Evolutionary conservation across 768 basidiomycete species (phyloP).

Genomic region (Gymnopilus junonius): DNA sequence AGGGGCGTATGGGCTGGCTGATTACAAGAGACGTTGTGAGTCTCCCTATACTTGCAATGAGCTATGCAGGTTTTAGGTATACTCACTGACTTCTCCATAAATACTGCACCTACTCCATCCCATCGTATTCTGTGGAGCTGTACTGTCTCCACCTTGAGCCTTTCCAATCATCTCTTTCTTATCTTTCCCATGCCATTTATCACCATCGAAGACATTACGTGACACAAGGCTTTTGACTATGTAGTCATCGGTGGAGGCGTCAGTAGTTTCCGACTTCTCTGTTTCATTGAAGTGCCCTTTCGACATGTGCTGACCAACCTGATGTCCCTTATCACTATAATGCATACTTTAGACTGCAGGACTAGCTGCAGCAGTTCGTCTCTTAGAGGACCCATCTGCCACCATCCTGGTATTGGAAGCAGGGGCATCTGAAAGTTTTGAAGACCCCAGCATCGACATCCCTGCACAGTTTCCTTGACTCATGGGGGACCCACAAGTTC

Average conservation of each 20-base stretch:
- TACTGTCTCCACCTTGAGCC: too few species aligned
- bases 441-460: background rate
- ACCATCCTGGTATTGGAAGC: background rate
- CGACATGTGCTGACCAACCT: too few species aligned
- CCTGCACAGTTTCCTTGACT: background rate
- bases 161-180: background rate
- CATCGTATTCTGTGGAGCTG: too few species aligned
- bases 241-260: constrained; percentile 10
- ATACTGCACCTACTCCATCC: constrained; percentile 7
- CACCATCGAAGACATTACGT: background rate
- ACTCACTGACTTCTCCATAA: too few species aligned
- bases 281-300: background rate
- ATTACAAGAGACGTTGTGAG: constrained; percentile 30
- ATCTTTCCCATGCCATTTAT: constrained; percentile 1
- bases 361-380: background rate
- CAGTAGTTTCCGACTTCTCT: background rate
- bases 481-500: background rate
- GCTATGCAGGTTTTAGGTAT: too few species aligned
- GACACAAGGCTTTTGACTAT: constrained; percentile 1
- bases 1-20: constrained; percentile 23
- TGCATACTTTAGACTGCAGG: background rate
- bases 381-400: constrained; percentile 6
- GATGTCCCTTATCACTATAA: background rate
- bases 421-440: background rate
- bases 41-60: too few species aligned